Evolutionary conservation across 2,329 filamentous ascomycete genomes (phyloP), one percentile per base, ranked within the genome.

Genomic region (Fusarium drepaniforme): DNA sequence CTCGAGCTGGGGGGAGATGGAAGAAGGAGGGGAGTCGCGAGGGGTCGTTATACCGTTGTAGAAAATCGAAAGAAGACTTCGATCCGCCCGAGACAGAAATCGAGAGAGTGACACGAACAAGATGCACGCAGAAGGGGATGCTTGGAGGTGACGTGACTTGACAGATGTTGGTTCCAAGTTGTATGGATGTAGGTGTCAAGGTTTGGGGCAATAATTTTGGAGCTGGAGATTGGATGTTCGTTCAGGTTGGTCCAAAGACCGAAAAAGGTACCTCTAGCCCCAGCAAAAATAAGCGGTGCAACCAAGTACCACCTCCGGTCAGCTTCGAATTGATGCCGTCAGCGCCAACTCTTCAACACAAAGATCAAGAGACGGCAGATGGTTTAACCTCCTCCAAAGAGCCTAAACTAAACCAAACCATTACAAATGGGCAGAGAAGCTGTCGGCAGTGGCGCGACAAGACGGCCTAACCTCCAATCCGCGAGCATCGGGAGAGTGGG

Each of bases 201-300:
- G 74, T 76, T 75, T 74, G 71, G 71, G 73, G 74, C 59, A 76
- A 74, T 70, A 75, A 70, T 70, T 73, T 75, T 68, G 73, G 73
- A 74, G 71, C 73, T 75, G 59, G 63, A 75, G 71, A 72, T 75
- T 72, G 65, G 72, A 70, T 51, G 60, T 44, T 44, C 51, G 60
- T 44, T 44, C 42, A 44, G 42, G 42, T 37, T 30, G 35, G 1
- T 28, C 28, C 51, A 40, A 64, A 59, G 25, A 21, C 46, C 61
- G 38, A 28, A 51, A n/a, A n/a, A 62, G 74, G 73, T 76, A 75
- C 74, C 51, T 74, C 58, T 71, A 60, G 64, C 70, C 30, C 46
- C 73, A 58, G 59, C 49, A 46, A 35, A 38, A 25, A 28, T 61
- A 38, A 35, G 56, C 68, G 51, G 18, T 59, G 18, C 23, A 38